phyloP scores from a whole-genome alignment of 192 early-diverging fungal genomes.

The Mortierella antarctica region DNA sequence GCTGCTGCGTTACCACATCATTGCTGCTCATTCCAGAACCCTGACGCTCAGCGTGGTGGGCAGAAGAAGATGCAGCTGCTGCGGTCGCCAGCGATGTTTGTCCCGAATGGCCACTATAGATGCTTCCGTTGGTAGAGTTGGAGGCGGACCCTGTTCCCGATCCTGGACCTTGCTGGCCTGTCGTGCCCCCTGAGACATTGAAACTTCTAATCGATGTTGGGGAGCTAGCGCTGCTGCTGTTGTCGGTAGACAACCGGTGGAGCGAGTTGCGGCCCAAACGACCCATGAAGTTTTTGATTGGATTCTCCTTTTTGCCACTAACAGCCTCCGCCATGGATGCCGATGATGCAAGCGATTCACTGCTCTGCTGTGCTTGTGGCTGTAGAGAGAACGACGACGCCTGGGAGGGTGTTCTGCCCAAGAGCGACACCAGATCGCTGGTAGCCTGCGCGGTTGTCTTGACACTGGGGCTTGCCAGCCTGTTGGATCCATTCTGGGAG shows the following conservation, averaged over 20 bases:
- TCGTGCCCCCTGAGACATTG: slow-evolving; percentile 15
- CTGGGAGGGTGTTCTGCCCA: slow-evolving; percentile 17
- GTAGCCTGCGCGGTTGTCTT: slow-evolving; percentile 35
- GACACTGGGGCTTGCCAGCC: slow-evolving; percentile 3
- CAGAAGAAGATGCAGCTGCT: background rate
- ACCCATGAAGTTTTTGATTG: slow-evolving; percentile 51
- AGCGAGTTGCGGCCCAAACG: slow-evolving; percentile 44
- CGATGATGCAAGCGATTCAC: slow-evolving; percentile 2
- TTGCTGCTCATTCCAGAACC: slow-evolving; percentile 6
- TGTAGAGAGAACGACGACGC: slow-evolving; percentile 17
- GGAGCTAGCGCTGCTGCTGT: slow-evolving; percentile 28
- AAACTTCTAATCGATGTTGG: slow-evolving; percentile 47
- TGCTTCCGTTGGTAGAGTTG: slow-evolving; percentile 24
- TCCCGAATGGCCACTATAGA: slow-evolving; percentile 26
- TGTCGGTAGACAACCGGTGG: slow-evolving; percentile 32
- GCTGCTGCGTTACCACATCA: slow-evolving; percentile 11
- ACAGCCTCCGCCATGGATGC: background rate
- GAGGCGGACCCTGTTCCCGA: slow-evolving; percentile 14
- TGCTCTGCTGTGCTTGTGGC: background rate
- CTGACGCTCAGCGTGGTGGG: slow-evolving; percentile 16
- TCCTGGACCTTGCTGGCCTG: background rate
- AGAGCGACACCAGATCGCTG: slow-evolving; percentile 29
- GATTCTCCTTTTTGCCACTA: slow-evolving; percentile 29
- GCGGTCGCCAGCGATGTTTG: slow-evolving; percentile 8
- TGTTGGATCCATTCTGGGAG: background rate